A percentile compares a stretch with the other conserved stretches of the same genome.
Evolutionary conservation across 768 basidiomycete species (phyloP).

Genomic region (Lactarius akahatsu): DNA sequence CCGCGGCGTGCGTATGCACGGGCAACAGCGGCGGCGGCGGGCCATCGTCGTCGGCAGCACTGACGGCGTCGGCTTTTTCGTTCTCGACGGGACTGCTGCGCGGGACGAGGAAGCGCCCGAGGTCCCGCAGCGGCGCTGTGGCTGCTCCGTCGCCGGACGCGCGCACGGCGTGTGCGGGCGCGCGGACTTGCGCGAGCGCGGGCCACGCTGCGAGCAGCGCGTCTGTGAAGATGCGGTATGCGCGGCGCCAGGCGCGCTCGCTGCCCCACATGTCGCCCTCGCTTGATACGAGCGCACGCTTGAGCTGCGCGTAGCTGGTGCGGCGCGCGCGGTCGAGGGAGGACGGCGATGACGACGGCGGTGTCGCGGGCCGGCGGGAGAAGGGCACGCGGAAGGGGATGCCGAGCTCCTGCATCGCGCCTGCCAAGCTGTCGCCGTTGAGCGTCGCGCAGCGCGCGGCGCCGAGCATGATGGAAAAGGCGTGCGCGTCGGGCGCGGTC

Average conservation of each 20-base stretch:
- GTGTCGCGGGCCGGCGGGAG: slow-evolving; percentile 3
- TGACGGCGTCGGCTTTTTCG: neutral
- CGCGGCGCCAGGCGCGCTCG: slow-evolving; percentile 46
- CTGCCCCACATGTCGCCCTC: slow-evolving; percentile 34
- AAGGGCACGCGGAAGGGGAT: slow-evolving; percentile 38
- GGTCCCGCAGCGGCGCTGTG: slow-evolving; percentile 33
- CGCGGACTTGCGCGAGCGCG: slow-evolving; percentile 34
- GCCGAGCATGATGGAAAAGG: slow-evolving; percentile 61
- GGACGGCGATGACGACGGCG: neutral
- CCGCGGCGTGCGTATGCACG: slow-evolving; percentile 19
- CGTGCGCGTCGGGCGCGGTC: slow-evolving; percentile 51
- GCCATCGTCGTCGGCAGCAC: too few species aligned
- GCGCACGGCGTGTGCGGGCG: slow-evolving; percentile 43
- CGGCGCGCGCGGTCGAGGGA: slow-evolving; percentile 29
- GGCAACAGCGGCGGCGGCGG: slow-evolving; percentile 27
- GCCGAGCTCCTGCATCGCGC: slow-evolving; percentile 48
- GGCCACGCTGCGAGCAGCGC: slow-evolving; percentile 61
- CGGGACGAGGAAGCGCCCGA: slow-evolving; percentile 35
- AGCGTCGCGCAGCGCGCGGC: slow-evolving; percentile 54
- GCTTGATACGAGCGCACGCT: slow-evolving; percentile 32
- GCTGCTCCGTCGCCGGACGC: slow-evolving; percentile 31
- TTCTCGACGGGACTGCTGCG: neutral
- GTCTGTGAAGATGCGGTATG: slow-evolving; percentile 52
- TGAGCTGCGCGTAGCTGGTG: slow-evolving; percentile 33
- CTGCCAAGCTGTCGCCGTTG: slow-evolving; percentile 51